These are phyloP conservation scores for Phylloporus sp. DNA, from an alignment of 768 basidiomycete genomes.

Conservation along the genomic window DNA sequence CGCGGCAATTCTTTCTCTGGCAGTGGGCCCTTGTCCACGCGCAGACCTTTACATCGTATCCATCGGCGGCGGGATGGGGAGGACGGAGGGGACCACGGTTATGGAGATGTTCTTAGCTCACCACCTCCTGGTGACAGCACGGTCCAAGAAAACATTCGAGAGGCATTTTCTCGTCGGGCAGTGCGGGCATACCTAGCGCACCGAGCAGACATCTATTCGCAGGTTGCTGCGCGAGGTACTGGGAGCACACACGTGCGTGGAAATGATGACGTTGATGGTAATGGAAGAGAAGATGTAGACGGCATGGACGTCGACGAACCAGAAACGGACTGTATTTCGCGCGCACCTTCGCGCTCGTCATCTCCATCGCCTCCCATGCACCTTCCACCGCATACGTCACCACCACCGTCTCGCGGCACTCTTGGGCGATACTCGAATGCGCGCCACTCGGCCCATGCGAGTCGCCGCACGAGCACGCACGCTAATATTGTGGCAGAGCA, in stretches of 20 bases:
- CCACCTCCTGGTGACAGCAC: slow-evolving; percentile 50
- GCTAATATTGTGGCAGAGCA: slow-evolving; percentile 10
- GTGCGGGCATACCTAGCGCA: slow-evolving; percentile 33
- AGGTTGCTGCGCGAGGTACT: slow-evolving; percentile 14
- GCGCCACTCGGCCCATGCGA: slow-evolving; percentile 15
- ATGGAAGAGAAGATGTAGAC: slow-evolving; percentile 34
- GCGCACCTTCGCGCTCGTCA: slow-evolving; percentile 41
- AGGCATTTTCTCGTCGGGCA: slow-evolving; percentile 48
- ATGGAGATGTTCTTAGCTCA: slow-evolving; percentile 50
- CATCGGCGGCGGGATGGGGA: slow-evolving; percentile 20
- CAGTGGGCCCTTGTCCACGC: slow-evolving; percentile 11
- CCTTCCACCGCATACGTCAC: slow-evolving; percentile 25
- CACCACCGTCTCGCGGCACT: slow-evolving; percentile 17
- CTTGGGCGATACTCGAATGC: slow-evolving; percentile 16
- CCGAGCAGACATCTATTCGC: slow-evolving; percentile 22
- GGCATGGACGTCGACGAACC: slow-evolving; percentile 48
- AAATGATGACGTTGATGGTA: slow-evolving; percentile 21
- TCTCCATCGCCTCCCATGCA: slow-evolving; percentile 42
- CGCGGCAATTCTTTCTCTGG: slow-evolving; percentile 28
- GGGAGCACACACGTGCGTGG: slow-evolving; percentile 12
- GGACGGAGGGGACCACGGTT: slow-evolving; percentile 31
- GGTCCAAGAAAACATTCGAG: slow-evolving; percentile 54
- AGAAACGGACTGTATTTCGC: slow-evolving; percentile 53
- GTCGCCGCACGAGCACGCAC: slow-evolving; percentile 17
- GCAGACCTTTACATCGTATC: slow-evolving; percentile 21